Conservation (phyloP, 2,329 filamentous ascomycete species). For the Ustulina deusta region DNA sequence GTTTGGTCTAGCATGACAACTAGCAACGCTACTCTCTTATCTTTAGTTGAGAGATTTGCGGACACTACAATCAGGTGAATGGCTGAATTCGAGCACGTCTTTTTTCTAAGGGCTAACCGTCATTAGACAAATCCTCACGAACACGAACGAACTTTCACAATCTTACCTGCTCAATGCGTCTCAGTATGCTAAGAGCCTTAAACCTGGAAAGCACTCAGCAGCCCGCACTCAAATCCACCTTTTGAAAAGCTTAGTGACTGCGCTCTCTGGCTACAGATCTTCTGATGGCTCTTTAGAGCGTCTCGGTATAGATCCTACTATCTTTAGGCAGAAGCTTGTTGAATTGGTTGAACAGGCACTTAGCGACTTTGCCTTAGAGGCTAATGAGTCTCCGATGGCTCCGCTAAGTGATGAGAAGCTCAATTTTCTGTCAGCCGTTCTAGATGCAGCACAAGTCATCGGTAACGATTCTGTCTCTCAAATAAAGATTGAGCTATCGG, state of each 20-base stretch:
- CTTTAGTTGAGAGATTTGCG: constrained; percentile 45
- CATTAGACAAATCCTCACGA: constrained; percentile 46
- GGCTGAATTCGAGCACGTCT: neutral
- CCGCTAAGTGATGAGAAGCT: constrained; percentile 37
- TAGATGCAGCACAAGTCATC: constrained; percentile 45
- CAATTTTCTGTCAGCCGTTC: constrained; percentile 37
- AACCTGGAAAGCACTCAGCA: constrained; percentile 30
- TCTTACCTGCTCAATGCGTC: constrained; percentile 45
- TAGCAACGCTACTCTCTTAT: constrained; percentile 33
- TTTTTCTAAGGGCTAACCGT: constrained; percentile 36
- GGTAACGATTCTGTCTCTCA: constrained; percentile 28
- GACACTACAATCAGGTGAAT: constrained; percentile 48
- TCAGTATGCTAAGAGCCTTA: constrained; percentile 42
- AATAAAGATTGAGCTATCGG: constrained; percentile 42
- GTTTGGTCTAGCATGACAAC: constrained; percentile 41
- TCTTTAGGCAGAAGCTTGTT: constrained; percentile 42
- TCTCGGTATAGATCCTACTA: constrained; percentile 33
- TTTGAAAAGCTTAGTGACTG: constrained; percentile 44
- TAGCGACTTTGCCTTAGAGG: constrained; percentile 41
- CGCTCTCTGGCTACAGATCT: constrained; percentile 37
- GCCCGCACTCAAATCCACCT: constrained; percentile 43
- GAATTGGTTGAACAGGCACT: constrained; percentile 43
- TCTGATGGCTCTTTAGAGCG: constrained; percentile 31
- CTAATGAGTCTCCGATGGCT: constrained; percentile 26
- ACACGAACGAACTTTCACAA: constrained; percentile 42